Conservation (phyloP, 805 yeast genomes). For the Yarrowia sp. region DNA sequence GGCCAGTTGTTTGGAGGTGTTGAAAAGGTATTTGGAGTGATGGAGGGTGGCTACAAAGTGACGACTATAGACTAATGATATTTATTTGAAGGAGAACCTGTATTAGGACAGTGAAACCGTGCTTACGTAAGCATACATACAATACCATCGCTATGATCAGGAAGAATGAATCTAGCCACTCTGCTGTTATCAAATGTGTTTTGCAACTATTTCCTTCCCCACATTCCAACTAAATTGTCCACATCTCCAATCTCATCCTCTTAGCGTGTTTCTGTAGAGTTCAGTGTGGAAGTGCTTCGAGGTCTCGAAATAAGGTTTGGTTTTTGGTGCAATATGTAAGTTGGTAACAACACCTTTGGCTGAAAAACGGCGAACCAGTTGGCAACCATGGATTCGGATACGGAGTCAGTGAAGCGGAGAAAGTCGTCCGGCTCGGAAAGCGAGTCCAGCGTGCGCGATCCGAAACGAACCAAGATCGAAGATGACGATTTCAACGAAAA, state of each 20-base stretch:
- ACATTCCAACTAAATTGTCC: neutral
- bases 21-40: neutral
- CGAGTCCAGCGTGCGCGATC: slow-evolving; percentile 30
- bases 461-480: slow-evolving; percentile 41
- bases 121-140: too few relatives aligned
- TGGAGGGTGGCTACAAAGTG: neutral
- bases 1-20: neutral
- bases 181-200: too few relatives aligned
- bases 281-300: neutral
- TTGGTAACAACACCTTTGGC: slow-evolving; percentile 26
- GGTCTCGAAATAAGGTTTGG: slow-evolving; percentile 6
- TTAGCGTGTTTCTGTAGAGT: slow-evolving; percentile 17
- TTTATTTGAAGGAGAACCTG: neutral
- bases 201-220: too few relatives aligned
- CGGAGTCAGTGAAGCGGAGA: slow-evolving; percentile 37
- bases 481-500: slow-evolving; percentile 47
- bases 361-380: slow-evolving; percentile 18
- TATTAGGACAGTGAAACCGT: too few relatives aligned
- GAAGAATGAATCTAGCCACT: too few relatives aligned
- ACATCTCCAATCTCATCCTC: neutral
- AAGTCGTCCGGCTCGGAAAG: slow-evolving; percentile 37
- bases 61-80: neutral
- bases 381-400: slow-evolving; percentile 37
- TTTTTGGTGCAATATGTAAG: slow-evolving; percentile 5
- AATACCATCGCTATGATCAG: too few relatives aligned